Evolutionary conservation across 352 stramenopile genomes (phyloP).

Genomic region (Phytophthora cactorum): DNA sequence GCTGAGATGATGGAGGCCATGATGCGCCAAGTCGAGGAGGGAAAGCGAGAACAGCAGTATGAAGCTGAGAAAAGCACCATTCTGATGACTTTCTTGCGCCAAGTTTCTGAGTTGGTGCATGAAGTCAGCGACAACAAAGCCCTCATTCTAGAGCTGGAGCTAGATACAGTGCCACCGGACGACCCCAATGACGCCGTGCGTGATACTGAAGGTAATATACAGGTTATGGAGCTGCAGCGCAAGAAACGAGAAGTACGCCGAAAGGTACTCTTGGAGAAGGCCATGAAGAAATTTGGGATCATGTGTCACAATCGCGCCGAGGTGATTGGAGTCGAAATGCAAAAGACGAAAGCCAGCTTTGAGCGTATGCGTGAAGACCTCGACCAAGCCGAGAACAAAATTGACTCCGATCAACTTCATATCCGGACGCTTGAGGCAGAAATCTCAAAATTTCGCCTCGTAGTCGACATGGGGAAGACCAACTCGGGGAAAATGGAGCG

Average conservation of each 20-base stretch:
- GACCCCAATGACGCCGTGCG: constrained; percentile 24
- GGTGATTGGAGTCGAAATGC: constrained; percentile 65
- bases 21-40: constrained; percentile 70
- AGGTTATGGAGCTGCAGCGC: constrained; percentile 65
- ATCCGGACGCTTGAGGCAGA: constrained; percentile 71
- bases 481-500: constrained; percentile 56
- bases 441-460: constrained; percentile 66
- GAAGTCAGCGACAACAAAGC: constrained; percentile 57
- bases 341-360: constrained; percentile 51
- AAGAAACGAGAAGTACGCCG: constrained; percentile 76
- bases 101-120: constrained; percentile 62
- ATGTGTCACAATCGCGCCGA: constrained; percentile 64
- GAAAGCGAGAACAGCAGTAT: constrained; percentile 67
- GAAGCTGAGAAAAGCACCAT: constrained; percentile 59
- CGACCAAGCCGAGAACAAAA: constrained; percentile 73
- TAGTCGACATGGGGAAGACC: constrained; percentile 65
- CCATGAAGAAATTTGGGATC: constrained; percentile 73
- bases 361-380: constrained; percentile 58
- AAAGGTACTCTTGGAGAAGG: constrained; percentile 77
- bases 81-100: constrained; percentile 59
- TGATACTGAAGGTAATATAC: constrained; percentile 25
- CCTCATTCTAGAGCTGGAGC: constrained; percentile 57
- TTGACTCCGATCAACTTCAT: constrained; percentile 70
- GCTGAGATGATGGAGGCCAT: constrained; percentile 72
- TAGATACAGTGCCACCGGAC: constrained; percentile 36